phyloP scores from a whole-genome alignment of 1,284 basidiomycete species.

The Melampsora americana region DNA sequence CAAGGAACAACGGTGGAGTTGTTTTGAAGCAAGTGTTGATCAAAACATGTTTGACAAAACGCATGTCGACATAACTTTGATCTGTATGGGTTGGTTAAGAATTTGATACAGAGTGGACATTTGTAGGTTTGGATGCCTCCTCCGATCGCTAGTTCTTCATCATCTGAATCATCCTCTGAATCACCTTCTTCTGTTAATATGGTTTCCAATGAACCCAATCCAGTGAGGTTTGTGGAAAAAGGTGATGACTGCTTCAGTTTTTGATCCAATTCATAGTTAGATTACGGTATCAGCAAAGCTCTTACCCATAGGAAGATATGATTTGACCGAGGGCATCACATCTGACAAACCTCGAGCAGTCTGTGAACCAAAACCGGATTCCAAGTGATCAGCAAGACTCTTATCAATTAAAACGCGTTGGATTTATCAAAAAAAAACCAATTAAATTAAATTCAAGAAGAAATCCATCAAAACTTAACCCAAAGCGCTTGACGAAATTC shows the following conservation, averaged over 20 bases:
- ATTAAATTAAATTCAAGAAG: no score
- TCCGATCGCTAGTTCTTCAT: slow-evolving; percentile 36
- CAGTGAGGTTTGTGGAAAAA: not conserved
- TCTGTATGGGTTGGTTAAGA: slow-evolving; percentile 16
- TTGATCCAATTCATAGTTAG: no score
- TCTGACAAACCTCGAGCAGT: slow-evolving; percentile 7
- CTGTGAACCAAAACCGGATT: slow-evolving; percentile 7
- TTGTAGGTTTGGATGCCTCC: slow-evolving; percentile 36
- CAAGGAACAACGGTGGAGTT: not conserved
- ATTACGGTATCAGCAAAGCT: not conserved
- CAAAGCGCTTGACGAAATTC: slow-evolving; percentile 33
- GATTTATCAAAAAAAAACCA: not conserved
- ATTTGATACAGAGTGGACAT: slow-evolving; percentile 38
- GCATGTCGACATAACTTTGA: slow-evolving; percentile 28
- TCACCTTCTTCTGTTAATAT: slow-evolving; percentile 24
- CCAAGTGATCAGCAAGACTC: not conserved
- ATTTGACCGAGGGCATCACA: slow-evolving; percentile 33
- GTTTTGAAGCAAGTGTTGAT: slow-evolving; percentile 19
- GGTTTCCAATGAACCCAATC: not conserved
- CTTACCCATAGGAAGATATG: slow-evolving; percentile 35
- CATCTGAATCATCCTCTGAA: slow-evolving; percentile 16
- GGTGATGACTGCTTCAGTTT: not conserved
- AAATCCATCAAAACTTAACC: slow-evolving; percentile 21
- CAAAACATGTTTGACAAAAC: slow-evolving; percentile 38
- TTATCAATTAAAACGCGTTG: not conserved